Base-by-base conservation (phyloP, 495 filamentous ascomycete species). In the Bacidia rubella region DNA sequence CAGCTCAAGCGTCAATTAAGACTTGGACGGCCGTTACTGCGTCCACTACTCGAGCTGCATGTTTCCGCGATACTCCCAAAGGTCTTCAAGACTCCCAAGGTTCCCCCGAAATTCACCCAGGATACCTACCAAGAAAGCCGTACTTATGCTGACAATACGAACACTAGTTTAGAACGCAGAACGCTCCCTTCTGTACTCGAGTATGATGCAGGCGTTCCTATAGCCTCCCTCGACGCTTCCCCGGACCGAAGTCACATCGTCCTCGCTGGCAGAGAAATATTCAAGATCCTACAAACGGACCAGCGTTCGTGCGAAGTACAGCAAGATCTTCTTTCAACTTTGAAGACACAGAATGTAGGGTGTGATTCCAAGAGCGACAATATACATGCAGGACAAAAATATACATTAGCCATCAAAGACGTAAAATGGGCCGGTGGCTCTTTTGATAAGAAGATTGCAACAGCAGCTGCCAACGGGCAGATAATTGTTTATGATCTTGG, bases 401-500 rank as follows among this genome's bases (percentile, higher is more conserved):
- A 93, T 56, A 82, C 86, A 65, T 73, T 90, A 54, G 85, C 83
- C 11, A 85, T 90, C 57, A 79, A 79, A 40, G 86, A 92, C 63
- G 86, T 92, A 40, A 86, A 86, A 62, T 90, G 90, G 83, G 85
- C 85, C 27, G 80, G 83, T 71, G 73, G 79, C 40, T 66, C 65
- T 21, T 78, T 73, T 54, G 74, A 75, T 59, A 75, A 75, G 39
- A 81, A 77, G 57, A 83, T 93, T 54, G 85, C 87, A 49, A 92
- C 88, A 1, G 89, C 88, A 23, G 86, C 83, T 51, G 82, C 82
- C 48, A 89, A 84, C 67, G 89, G 89, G 53, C 87, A 85, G 63
- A 85, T 95, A 57, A 81, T 89, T 48, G 70, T 89, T 57, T 95
- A 93, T 64, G 87, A 95, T 70, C 68, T 94, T 52, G 80, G 81